Conservation (phyloP, 2,329 filamentous ascomycete species). For the Phialocephala subalpina region DNA sequence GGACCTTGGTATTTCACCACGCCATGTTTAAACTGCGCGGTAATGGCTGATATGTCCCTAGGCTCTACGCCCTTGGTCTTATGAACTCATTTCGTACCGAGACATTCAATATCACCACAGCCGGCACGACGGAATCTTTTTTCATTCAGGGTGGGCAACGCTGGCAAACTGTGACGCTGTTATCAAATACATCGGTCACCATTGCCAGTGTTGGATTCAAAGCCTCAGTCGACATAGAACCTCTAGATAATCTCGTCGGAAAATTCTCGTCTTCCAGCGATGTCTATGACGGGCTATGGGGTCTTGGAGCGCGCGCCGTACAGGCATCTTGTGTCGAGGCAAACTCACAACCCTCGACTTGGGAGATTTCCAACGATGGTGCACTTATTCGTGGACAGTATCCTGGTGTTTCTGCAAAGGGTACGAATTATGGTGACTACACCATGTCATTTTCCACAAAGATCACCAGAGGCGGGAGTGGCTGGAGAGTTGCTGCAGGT, state of each 20-base stretch:
- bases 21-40: not conserved
- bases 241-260: constrained; percentile 38
- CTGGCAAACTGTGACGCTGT: constrained; percentile 49
- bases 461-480: constrained; percentile 48
- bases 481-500: constrained; percentile 45
- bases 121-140: constrained; percentile 42
- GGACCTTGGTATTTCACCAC: constrained; percentile 40
- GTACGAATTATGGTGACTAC: constrained; percentile 44
- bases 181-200: constrained; percentile 45
- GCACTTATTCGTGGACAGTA: constrained; percentile 46
- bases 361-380: constrained; percentile 46
- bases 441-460: constrained; percentile 48
- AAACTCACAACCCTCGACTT: constrained; percentile 46
- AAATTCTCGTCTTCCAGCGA: constrained; percentile 43
- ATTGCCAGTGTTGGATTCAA: constrained; percentile 45
- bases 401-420: constrained; percentile 41
- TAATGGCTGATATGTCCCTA: not conserved
- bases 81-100: constrained; percentile 48
- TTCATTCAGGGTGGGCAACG: constrained; percentile 51
- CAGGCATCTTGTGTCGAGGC: constrained; percentile 48
- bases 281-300: constrained; percentile 47
- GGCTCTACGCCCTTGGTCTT: constrained; percentile 38
- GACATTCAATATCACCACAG: constrained; percentile 47
- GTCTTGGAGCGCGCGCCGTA: constrained; percentile 46
- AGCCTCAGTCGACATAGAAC: constrained; percentile 34